Evolutionary conservation across 192 early-diverging fungal species (phyloP), one percentile per base, ranked within the genome.

Genomic region (Coemansia sp.): DNA sequence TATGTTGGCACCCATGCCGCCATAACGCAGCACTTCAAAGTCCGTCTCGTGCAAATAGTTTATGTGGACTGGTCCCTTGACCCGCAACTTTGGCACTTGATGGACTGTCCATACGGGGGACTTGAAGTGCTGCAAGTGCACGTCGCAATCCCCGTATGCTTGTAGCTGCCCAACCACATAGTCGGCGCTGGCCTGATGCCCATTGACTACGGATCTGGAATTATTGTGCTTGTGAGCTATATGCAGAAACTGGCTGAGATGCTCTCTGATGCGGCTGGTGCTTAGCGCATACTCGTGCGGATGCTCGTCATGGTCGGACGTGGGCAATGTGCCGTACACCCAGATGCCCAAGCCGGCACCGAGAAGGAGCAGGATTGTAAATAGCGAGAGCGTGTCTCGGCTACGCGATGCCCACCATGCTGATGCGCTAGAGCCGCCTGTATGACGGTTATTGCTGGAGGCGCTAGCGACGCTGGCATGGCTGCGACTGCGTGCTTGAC

Each of bases 11-110:
- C 80, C 65, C 20, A 69, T 66, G 0, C 85, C 85, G 23, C 82
- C 82, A 40, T 83, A 83, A 28, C 85, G 80, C 69, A 87, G 80
- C 49, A 74, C 32, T 31, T 55, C 50, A 20, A 77, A 69, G 40
- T 77, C 74, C 14, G 68, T 70, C n/a, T 56, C 67, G 42, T 52
- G 50, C 3, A 70, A 57, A 23, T 55, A 77, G 28, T 77, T 55
- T 21, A 70, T 43, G 1, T 28, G n/a, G 8, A 56, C 41, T 0
- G 63, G 59, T 12, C 48, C 63, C 0, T 32, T 40, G 10, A 70
- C 47, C 11, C 45, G 32, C 18, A 77, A 34, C 34, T 20, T 32
- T 0, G 74, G 74, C 43, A 17, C 36, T 3, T 14, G 5, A 6
- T 39, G 43, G 11, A 60, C 67, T 2, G 56, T 49, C 74, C 74